Evolutionary conservation across 2,329 filamentous ascomycete genomes (phyloP), one percentile per base, ranked within the genome.

Genomic region (Paracoccidioides brasiliensis): DNA sequence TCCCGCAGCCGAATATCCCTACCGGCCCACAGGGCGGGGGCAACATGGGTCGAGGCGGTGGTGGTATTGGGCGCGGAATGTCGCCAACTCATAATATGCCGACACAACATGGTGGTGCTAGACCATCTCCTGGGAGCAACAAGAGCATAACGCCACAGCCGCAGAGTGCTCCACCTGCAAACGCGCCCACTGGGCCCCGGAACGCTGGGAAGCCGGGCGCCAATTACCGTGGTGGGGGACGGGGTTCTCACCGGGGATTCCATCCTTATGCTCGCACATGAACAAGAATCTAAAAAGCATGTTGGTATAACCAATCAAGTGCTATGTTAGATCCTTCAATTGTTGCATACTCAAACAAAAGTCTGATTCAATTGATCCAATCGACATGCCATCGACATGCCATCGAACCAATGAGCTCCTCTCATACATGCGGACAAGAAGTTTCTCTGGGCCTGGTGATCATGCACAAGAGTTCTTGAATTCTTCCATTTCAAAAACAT

Each of bases 131-230:
- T 10, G 33, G 46, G 15, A 50, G 81, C 80, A 54, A 57, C 52
- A 62, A 62, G 64, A 67, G 69, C 53, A 61, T 69, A 52, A 73
- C 72, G n/a, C 68, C 72, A 5, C 72, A 74, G 54, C 72, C 73
- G 15, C 72, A 73, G 53, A 72, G 73, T 56, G 71, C 75, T 6
- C 81, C 84, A 12, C 88, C 88, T 22, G 84, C 86, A 4, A 89
- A 89, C 66, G 88, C 93, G 5, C 93, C 93, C 0, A 98, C 93
- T 0, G 93, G 93, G 0, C 93, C 93, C 4, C 95, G 95, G 78
- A 98, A 97, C 65, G 89, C 90, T 0, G 90, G 90, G 32, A 86
- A 85, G 67, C 89, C 90, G 0, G 90, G 90, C 14, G 89, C 88
- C 1, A 95, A 95, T 72, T 97, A 96, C 70, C 85, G 91, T 43